Evolutionary conservation across 108 stramenopile genomes (phyloP).

Genomic region (Cyclotella atomus): DNA sequence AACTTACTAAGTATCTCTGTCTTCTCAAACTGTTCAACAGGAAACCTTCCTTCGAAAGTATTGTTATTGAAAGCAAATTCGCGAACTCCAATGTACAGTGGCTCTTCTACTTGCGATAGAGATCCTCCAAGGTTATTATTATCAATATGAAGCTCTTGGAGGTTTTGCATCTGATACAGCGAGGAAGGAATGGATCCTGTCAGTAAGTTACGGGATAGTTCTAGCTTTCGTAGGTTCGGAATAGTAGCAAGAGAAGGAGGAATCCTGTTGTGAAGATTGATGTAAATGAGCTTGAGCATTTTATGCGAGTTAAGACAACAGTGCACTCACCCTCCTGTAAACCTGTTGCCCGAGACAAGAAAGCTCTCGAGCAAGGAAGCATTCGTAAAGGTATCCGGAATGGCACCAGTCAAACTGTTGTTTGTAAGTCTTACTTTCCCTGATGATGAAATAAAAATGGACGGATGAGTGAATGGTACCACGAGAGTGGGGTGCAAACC

Average conservation of each 20-base stretch:
- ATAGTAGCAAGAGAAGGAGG: neutral
- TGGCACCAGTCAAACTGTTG: neutral
- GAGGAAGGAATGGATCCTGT: conserved; percentile 17
- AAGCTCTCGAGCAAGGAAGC: neutral
- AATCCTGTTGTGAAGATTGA: neutral
- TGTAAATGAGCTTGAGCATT: neutral
- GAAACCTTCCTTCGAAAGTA: conserved; percentile 30
- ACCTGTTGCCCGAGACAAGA: neutral
- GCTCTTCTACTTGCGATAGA: conserved; percentile 14
- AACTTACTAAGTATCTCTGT: conserved; percentile 20
- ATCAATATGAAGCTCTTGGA: conserved; percentile 21
- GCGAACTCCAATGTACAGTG: conserved; percentile 17
- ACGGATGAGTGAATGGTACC: neutral
- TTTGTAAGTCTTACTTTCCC: neutral
- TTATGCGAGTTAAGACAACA: neutral
- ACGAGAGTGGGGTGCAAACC: neutral
- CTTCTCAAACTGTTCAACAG: conserved; percentile 31
- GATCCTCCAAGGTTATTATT: conserved; percentile 11
- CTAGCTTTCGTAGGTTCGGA: neutral
- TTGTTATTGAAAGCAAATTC: conserved; percentile 27
- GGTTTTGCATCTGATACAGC: conserved; percentile 11
- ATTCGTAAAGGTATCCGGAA: conserved; percentile 1
- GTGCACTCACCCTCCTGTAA: neutral
- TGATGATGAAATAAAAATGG: neutral
- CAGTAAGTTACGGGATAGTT: neutral